A percentile compares a stretch with the other conserved stretches of the same genome.
Conservation (phyloP, 257 asterid genomes). For the Solanum arcanum region DNA sequence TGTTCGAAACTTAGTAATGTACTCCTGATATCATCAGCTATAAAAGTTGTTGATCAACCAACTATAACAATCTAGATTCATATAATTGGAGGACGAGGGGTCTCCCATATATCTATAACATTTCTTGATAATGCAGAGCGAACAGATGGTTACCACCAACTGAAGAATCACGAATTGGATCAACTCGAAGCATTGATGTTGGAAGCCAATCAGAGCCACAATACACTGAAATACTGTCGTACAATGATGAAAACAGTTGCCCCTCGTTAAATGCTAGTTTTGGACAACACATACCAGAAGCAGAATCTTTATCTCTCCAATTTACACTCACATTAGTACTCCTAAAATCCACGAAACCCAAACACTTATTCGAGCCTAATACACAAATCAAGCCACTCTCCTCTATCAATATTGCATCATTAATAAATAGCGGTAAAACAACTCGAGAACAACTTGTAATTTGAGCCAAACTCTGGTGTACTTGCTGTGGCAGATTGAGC, state of each 20-base stretch:
- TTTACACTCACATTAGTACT: slow-evolving; percentile 36
- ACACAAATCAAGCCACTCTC: slow-evolving; percentile 7
- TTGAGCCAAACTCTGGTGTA: too few species aligned
- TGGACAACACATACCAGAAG: slow-evolving; percentile 30
- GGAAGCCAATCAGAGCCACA: slow-evolving; percentile 69
- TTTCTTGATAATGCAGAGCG: slow-evolving; percentile 73
- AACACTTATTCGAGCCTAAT: slow-evolving; percentile 64
- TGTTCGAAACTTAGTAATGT: background rate
- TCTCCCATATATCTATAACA: slow-evolving; percentile 74
- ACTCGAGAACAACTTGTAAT: too few species aligned
- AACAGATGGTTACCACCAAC: slow-evolving; percentile 73
- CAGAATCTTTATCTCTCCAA: slow-evolving; percentile 49
- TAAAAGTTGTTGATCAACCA: background rate
- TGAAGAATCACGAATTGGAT: slow-evolving; percentile 68
- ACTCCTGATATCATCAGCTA: background rate
- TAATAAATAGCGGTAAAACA: too few species aligned
- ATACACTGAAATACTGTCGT: slow-evolving; percentile 60
- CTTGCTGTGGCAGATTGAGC: too few species aligned
- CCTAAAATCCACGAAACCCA: slow-evolving; percentile 76
- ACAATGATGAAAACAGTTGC: slow-evolving; percentile 69
- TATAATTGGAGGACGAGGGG: slow-evolving; percentile 44
- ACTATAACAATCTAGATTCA: slow-evolving; percentile 14
- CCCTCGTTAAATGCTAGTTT: slow-evolving; percentile 67
- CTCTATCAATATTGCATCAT: slow-evolving; percentile 44
- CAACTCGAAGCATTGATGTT: slow-evolving; percentile 58